These are phyloP conservation scores for Solanum pinnatisectum DNA, from an alignment of 257 asterid species.

Conservation along the genomic window DNA sequence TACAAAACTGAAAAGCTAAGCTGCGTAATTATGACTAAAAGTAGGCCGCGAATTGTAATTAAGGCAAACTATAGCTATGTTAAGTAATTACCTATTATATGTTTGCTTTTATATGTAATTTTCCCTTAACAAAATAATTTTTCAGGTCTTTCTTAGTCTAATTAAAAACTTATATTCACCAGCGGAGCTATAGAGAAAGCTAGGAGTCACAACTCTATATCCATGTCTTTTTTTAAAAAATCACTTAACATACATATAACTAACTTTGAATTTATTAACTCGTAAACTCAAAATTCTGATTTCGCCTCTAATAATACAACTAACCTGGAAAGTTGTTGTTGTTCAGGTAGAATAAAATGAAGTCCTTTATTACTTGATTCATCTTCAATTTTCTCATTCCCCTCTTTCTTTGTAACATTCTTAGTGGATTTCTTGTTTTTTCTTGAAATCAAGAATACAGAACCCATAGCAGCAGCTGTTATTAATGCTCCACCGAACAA, in stretches of 20 bases:
- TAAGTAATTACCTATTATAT: too few relatives aligned
- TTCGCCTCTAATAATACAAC: not conserved
- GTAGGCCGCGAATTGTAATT: too few relatives aligned
- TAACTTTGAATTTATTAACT: not conserved
- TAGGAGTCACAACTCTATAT: not conserved
- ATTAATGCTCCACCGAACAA: slow-evolving; percentile 63
- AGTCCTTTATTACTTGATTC: slow-evolving; percentile 7
- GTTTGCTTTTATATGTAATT: too few relatives aligned
- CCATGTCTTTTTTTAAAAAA: not conserved
- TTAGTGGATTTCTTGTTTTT: slow-evolving; percentile 22
- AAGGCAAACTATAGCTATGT: too few relatives aligned
- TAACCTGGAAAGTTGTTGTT: not conserved
- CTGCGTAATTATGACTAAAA: too few relatives aligned
- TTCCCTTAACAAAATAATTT: too few relatives aligned
- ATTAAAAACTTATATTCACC: not conserved
- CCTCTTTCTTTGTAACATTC: not conserved
- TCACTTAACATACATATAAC: not conserved
- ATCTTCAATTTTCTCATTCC: slow-evolving; percentile 1
- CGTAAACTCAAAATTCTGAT: not conserved
- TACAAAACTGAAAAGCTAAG: too few relatives aligned
- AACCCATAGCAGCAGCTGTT: slow-evolving; percentile 46
- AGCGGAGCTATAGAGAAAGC: not conserved
- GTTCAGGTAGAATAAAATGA: not conserved
- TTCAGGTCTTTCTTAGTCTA: not conserved
- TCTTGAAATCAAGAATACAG: slow-evolving; percentile 10